phyloP scores from a whole-genome alignment of 257 asterid species.

The Rehmannia glutinosa region DNA sequence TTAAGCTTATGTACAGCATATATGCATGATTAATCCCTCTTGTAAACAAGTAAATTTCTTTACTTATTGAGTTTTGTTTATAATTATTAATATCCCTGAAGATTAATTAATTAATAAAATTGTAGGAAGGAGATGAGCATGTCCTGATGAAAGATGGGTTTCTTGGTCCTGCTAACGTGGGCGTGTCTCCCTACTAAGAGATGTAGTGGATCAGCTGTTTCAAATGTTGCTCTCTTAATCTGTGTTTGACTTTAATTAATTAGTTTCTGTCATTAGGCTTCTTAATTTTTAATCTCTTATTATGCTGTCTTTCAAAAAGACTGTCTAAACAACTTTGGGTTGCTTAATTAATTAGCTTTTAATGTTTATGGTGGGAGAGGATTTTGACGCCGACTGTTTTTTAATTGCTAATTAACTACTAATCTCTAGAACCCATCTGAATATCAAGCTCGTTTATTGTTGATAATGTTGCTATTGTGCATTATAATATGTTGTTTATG shows the following conservation, averaged over 20 bases:
- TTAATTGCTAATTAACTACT: conserved; percentile 20
- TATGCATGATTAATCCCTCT: too few relatives aligned
- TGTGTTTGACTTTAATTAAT: conserved; percentile 8
- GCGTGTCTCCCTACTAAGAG: conserved; percentile 85
- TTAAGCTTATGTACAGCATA: too few relatives aligned
- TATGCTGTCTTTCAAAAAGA: conserved; percentile 16
- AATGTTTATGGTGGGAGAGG: conserved; percentile 34
- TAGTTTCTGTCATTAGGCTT: conserved; percentile 24
- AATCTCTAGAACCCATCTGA: conserved; percentile 35
- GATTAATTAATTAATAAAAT: too few relatives aligned
- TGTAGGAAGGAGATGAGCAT: conserved; percentile 91
- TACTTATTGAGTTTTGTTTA: too few relatives aligned
- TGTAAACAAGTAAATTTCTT: too few relatives aligned
- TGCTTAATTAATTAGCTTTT: conserved; percentile 22
- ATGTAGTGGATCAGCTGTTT: too few relatives aligned
- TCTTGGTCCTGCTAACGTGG: conserved; percentile 78
- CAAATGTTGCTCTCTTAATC: conserved; percentile 11
- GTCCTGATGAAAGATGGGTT: conserved; percentile 89
- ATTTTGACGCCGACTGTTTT: conserved; percentile 31
- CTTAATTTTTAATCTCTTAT: conserved; percentile 10
- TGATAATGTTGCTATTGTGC: background rate
- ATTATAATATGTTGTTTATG: background rate
- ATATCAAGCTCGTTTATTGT: conserved; percentile 21
- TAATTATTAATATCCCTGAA: too few relatives aligned
- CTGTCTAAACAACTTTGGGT: conserved; percentile 9